Evolutionary conservation across 352 stramenopile species (phyloP).

Genomic region (Phytophthora fragariaefolia): DNA sequence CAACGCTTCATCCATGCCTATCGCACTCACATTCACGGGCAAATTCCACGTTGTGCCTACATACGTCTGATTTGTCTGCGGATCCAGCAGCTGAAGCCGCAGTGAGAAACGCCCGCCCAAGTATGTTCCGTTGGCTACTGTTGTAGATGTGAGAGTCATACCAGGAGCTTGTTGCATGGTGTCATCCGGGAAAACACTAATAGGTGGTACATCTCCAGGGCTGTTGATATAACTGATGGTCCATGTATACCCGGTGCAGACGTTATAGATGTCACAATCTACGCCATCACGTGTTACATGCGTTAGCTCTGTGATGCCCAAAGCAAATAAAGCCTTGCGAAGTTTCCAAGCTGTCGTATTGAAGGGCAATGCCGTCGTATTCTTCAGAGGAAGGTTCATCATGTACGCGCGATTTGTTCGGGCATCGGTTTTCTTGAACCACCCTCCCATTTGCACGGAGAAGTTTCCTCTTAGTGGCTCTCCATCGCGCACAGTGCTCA

Average conservation of each 20-base stretch:
- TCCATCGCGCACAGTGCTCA: slow-evolving; percentile 51
- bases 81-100: slow-evolving; percentile 56
- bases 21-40: slow-evolving; percentile 72
- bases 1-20: slow-evolving; percentile 77
- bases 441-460: slow-evolving; percentile 58
- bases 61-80: slow-evolving; percentile 43
- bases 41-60: slow-evolving; percentile 67
- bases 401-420: slow-evolving; percentile 53
- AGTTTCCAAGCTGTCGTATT: slow-evolving; percentile 42
- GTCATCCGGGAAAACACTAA: slow-evolving; percentile 48
- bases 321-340: slow-evolving; percentile 38
- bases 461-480: slow-evolving; percentile 60
- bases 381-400: slow-evolving; percentile 42
- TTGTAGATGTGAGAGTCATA: slow-evolving; percentile 35
- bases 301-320: slow-evolving; percentile 51
- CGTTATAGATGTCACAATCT: slow-evolving; percentile 63
- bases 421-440: slow-evolving; percentile 58
- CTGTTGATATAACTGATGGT: slow-evolving; percentile 69
- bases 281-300: slow-evolving; percentile 43
- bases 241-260: slow-evolving; percentile 79
- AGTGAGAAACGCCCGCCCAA: slow-evolving; percentile 68
- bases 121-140: slow-evolving; percentile 79
- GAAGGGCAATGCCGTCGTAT: slow-evolving; percentile 52
- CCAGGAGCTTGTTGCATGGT: slow-evolving; percentile 42
- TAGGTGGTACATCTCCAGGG: slow-evolving; percentile 64